phyloP scores from a whole-genome alignment of 2,329 filamentous ascomycete genomes.

The Chrysosporium keratinophilum region DNA sequence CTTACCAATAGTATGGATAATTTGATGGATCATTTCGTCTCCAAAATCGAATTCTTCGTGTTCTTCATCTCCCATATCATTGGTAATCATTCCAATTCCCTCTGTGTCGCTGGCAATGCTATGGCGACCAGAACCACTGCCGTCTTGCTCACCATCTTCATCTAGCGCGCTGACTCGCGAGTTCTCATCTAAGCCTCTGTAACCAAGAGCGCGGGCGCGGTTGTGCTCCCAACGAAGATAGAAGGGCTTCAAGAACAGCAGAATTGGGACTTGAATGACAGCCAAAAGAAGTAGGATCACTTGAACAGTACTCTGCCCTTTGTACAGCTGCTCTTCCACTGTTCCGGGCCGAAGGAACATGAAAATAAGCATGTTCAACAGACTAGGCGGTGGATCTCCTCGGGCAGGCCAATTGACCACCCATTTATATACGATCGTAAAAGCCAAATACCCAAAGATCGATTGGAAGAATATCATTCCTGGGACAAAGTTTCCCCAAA shows the following conservation, averaged over 20 bases:
- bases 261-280: slow-evolving; percentile 72
- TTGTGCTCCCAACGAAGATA: slow-evolving; percentile 94
- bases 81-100: slow-evolving; percentile 76
- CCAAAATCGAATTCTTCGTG: slow-evolving; percentile 96
- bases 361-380: slow-evolving; percentile 98
- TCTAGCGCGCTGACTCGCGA: slow-evolving; percentile 82
- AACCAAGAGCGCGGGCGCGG: slow-evolving; percentile 72
- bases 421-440: slow-evolving; percentile 98
- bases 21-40: slow-evolving; percentile 96
- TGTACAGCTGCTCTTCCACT: slow-evolving; percentile 59
- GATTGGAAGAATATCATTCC: slow-evolving; percentile 99
- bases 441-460: slow-evolving; percentile 91
- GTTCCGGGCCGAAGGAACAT: slow-evolving; percentile 91
- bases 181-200: slow-evolving; percentile 83
- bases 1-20: slow-evolving; percentile 96
- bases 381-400: slow-evolving; percentile 62
- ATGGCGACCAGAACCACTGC: slow-evolving; percentile 52
- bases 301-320: slow-evolving; percentile 66
- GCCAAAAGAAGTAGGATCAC: slow-evolving; percentile 70
- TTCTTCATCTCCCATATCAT: slow-evolving; percentile 68
- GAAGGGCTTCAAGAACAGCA: slow-evolving; percentile 91
- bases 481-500: slow-evolving; percentile 94
- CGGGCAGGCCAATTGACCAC: slow-evolving; percentile 69
- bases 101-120: slow-evolving; percentile 68
- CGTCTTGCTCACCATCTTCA: slow-evolving; percentile 66